These are phyloP conservation scores for Syncephalis fuscata DNA, from an alignment of 371 early-diverging fungal species.

Conservation along the genomic window DNA sequence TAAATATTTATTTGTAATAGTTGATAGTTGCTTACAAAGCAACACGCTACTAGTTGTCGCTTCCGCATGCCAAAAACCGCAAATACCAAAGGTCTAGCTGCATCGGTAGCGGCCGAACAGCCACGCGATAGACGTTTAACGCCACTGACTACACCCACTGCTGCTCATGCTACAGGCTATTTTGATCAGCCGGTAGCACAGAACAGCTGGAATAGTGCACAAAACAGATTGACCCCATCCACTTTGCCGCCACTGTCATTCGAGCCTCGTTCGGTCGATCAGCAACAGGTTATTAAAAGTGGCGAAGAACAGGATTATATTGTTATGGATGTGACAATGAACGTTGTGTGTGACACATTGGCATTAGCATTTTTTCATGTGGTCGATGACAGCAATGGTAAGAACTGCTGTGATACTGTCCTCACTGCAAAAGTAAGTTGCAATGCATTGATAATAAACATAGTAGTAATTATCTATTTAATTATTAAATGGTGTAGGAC, in stretches of 20 bases:
- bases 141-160: not conserved
- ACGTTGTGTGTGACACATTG: constrained; percentile 25
- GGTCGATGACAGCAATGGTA: not conserved
- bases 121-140: not conserved
- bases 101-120: not conserved
- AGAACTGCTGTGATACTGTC: no score
- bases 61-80: not conserved
- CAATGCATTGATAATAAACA: no score
- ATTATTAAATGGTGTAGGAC: no score
- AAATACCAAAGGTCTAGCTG: not conserved
- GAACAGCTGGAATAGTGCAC: not conserved
- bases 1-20: not conserved
- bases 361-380: constrained; percentile 29
- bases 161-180: not conserved
- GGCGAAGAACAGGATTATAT: constrained; percentile 18
- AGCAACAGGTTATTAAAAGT: not conserved
- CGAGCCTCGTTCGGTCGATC: not conserved
- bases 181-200: not conserved
- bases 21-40: not conserved
- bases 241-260: not conserved
- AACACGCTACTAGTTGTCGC: not conserved
- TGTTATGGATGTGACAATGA: constrained; percentile 29
- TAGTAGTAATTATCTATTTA: no score
- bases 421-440: no score
- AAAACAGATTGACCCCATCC: not conserved